phyloP scores from a whole-genome alignment of 176 grass and related monocot species.

The Triticum urartu region DNA sequence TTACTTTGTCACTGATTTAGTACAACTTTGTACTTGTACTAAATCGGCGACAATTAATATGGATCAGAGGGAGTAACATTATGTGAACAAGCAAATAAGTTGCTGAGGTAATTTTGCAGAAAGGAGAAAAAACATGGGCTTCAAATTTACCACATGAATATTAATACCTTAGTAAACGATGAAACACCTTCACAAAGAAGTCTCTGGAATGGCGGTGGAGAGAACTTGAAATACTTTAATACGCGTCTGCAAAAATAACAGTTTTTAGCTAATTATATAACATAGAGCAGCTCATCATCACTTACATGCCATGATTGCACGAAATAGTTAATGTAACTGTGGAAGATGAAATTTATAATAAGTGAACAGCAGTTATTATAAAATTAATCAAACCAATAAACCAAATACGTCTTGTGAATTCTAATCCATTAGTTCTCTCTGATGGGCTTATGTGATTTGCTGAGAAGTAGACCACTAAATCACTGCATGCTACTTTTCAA shows the following conservation, averaged over 20 bases:
- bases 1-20: too few relatives aligned
- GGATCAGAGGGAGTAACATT: too few relatives aligned
- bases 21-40: too few relatives aligned
- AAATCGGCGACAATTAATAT: too few relatives aligned
- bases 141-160: constrained; percentile 25
- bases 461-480: background rate
- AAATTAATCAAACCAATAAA: constrained; percentile 3
- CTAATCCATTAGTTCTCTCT: background rate
- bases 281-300: background rate
- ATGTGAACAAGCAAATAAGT: background rate
- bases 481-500: background rate
- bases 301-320: background rate
- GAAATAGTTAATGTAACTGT: background rate
- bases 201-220: constrained; percentile 70
- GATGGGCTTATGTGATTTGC: background rate
- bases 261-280: constrained; percentile 11
- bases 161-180: constrained; percentile 55
- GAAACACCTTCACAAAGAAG: constrained; percentile 35
- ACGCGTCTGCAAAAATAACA: constrained; percentile 50
- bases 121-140: background rate
- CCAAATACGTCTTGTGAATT: background rate
- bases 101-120: background rate
- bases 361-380: background rate
- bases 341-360: constrained; percentile 10
- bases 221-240: constrained; percentile 79